phyloP scores from a whole-genome alignment of 257 asterid genomes.

The Orobanche coerulescens region DNA sequence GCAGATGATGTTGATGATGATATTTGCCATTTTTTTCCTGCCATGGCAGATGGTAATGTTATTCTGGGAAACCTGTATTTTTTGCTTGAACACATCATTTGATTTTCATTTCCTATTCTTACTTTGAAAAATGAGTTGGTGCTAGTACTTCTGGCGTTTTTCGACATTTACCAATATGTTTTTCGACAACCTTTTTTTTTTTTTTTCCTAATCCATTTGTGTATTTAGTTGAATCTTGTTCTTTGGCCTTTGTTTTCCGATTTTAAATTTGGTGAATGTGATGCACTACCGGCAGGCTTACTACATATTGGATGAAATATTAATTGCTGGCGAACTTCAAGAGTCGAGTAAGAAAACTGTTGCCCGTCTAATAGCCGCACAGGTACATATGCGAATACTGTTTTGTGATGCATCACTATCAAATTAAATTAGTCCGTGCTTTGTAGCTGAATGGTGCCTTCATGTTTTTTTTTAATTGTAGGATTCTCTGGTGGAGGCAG shows the following conservation, averaged over 20 bases:
- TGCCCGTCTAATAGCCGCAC: slow-evolving; percentile 92
- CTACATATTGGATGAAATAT: slow-evolving; percentile 81
- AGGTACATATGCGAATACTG: slow-evolving; percentile 41
- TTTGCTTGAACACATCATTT: background rate
- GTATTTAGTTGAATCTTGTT: background rate
- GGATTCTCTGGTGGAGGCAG: slow-evolving; percentile 97
- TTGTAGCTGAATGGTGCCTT: slow-evolving; percentile 10
- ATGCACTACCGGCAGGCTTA: slow-evolving; percentile 54
- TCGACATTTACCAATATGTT: background rate
- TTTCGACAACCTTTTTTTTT: background rate
- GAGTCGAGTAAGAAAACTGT: slow-evolving; percentile 98
- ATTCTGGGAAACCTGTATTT: background rate
- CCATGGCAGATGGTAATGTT: background rate
- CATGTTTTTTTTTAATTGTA: slow-evolving; percentile 21
- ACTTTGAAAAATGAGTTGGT: background rate
- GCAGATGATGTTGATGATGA: too few relatives aligned
- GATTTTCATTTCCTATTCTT: background rate
- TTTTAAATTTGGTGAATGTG: slow-evolving; percentile 18
- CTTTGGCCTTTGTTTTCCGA: background rate
- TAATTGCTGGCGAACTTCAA: slow-evolving; percentile 98
- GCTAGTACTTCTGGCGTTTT: too few relatives aligned
- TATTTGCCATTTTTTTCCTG: too few relatives aligned
- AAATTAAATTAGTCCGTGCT: background rate
- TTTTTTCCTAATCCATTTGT: background rate
- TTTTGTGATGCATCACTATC: slow-evolving; percentile 2